A percentile compares a stretch with the other conserved stretches of the same genome.
Conservation (phyloP, 108 stramenopile species). For the Cylindrotheca fusiformis region DNA sequence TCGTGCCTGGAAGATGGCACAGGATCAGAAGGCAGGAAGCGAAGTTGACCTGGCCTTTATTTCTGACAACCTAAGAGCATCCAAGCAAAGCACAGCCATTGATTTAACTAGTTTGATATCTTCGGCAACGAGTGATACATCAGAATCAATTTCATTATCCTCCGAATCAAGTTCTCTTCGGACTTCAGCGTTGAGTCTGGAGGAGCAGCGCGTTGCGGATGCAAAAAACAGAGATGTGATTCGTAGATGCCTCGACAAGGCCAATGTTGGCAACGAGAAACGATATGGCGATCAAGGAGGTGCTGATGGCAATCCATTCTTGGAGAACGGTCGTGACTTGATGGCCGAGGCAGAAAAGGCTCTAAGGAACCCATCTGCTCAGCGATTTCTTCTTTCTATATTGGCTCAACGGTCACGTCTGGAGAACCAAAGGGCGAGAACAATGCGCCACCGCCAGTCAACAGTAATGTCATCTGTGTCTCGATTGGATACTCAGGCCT, state of each 20-base stretch:
- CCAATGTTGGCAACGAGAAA: slow-evolving; percentile 1
- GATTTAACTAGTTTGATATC: slow-evolving; percentile 33
- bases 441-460: slow-evolving; percentile 28
- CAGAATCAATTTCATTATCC: slow-evolving; percentile 26
- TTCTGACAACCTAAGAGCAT: slow-evolving; percentile 12
- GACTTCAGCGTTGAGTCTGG: slow-evolving; percentile 33
- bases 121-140: slow-evolving; percentile 32
- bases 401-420: slow-evolving; percentile 61
- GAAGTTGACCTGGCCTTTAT: slow-evolving; percentile 20
- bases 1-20: slow-evolving; percentile 65
- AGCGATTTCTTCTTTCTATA: slow-evolving; percentile 68
- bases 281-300: neutral
- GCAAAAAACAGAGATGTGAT: slow-evolving; percentile 74
- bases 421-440: slow-evolving; percentile 47
- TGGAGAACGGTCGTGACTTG: slow-evolving; percentile 70
- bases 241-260: slow-evolving; percentile 59
- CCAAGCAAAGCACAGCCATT: slow-evolving; percentile 19
- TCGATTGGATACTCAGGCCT: slow-evolving; percentile 58
- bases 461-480: slow-evolving; percentile 43
- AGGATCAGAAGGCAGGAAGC: slow-evolving; percentile 41
- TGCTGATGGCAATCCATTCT: slow-evolving; percentile 28
- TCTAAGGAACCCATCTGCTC: slow-evolving; percentile 76
- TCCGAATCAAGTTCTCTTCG: slow-evolving; percentile 32
- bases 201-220: slow-evolving; percentile 58
- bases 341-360: slow-evolving; percentile 77